A percentile compares a stretch with the other conserved stretches of the same genome.
These are phyloP conservation scores for Echinosophora koreensis DNA, from an alignment of 306 rosid species.

Conservation along the genomic window DNA sequence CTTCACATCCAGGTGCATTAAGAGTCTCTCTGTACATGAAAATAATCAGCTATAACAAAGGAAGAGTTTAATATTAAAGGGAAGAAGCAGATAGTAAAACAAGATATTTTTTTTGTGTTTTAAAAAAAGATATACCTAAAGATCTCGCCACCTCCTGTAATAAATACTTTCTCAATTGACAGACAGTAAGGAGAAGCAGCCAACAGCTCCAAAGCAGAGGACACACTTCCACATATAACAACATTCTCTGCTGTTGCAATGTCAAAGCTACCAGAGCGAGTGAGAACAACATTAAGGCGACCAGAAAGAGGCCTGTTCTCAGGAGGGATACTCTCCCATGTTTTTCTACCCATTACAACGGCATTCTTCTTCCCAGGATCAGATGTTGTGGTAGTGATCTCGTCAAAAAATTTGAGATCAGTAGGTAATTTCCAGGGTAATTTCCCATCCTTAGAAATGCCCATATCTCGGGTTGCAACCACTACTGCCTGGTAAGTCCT, in stretches of 20 bases:
- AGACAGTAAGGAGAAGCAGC: constrained; percentile 91
- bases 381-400: constrained; percentile 67
- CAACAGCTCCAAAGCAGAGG: constrained; percentile 88
- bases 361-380: constrained; percentile 92
- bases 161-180: constrained; percentile 94
- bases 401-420: constrained; percentile 80
- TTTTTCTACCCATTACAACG: constrained; percentile 88
- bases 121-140: constrained; percentile 60
- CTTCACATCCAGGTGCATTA: constrained; percentile 90
- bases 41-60: constrained; percentile 36
- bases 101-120: neutral
- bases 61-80: constrained; percentile 27
- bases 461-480: constrained; percentile 84
- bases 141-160: constrained; percentile 89
- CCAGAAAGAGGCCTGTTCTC: constrained; percentile 81
- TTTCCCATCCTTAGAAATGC: constrained; percentile 89
- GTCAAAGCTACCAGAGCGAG: constrained; percentile 95
- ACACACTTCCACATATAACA: constrained; percentile 82
- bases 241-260: constrained; percentile 96
- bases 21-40: constrained; percentile 80
- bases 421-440: constrained; percentile 87
- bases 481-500: constrained; percentile 94
- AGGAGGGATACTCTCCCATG: constrained; percentile 88
- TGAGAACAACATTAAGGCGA: constrained; percentile 90
- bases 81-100: constrained; percentile 19